Evolutionary conservation across 75 land plant genomes (phyloP).

Genomic region (Cunninghamia lanceolata): DNA sequence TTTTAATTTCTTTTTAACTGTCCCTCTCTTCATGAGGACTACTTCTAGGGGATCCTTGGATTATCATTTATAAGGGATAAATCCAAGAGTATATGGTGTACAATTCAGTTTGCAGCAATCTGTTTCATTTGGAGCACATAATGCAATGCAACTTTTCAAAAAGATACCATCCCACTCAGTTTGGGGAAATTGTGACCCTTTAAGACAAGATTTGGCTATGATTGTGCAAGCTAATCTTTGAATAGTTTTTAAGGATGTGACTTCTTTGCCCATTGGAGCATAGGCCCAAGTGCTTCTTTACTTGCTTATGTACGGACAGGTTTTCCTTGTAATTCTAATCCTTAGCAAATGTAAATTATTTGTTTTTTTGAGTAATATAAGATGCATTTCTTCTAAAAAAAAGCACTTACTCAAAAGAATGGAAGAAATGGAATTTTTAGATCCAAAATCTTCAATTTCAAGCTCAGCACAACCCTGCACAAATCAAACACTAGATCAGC

Average conservation of each 20-base stretch:
- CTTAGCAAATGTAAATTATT: background rate
- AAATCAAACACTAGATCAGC: background rate
- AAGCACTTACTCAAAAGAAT: background rate
- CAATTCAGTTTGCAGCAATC: no score
- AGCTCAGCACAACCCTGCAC: background rate
- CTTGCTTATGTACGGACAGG: background rate
- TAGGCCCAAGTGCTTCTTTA: background rate
- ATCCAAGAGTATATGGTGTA: no score
- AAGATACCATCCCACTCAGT: background rate
- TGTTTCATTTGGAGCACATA: no score
- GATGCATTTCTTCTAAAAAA: background rate
- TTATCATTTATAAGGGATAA: no score
- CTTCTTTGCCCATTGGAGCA: background rate
- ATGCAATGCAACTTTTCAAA: no score
- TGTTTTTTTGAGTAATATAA: no score
- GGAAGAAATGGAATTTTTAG: background rate
- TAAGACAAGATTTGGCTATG: background rate
- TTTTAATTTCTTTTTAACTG: no score
- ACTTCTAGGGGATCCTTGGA: no score
- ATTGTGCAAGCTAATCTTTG: background rate
- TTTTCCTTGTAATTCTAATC: background rate
- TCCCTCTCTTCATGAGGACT: no score
- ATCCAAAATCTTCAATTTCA: slow-evolving; percentile 1
- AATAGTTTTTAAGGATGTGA: background rate
- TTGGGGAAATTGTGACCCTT: background rate